phyloP scores from a whole-genome alignment of 164 flowering plant species.

The Vitis riparia region DNA sequence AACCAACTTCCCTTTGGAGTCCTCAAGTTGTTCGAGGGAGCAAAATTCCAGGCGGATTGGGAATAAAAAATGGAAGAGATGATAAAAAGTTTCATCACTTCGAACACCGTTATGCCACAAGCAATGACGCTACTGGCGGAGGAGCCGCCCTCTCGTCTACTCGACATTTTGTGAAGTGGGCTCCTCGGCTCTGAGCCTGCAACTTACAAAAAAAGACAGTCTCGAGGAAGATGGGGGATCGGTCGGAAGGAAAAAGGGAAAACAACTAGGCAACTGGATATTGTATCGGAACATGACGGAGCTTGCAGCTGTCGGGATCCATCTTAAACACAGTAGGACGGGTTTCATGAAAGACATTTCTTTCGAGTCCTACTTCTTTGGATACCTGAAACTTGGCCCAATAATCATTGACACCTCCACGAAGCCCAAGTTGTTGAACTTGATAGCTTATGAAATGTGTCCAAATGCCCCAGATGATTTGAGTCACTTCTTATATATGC shows the following conservation, averaged over 20 bases:
- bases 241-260: too few relatives aligned
- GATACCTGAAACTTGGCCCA: slow-evolving; percentile 1
- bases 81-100: neutral
- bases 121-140: too few relatives aligned
- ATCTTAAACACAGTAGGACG: neutral
- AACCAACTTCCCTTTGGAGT: slow-evolving; percentile 10
- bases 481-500: slow-evolving; percentile 12
- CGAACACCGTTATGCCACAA: too few relatives aligned
- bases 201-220: too few relatives aligned
- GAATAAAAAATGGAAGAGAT: neutral
- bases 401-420: slow-evolving; percentile 7
- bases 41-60: neutral
- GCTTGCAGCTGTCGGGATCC: slow-evolving; percentile 5
- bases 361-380: neutral
- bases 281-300: neutral
- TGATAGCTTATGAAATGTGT: slow-evolving; percentile 16
- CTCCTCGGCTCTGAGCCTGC: too few relatives aligned
- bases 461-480: neutral
- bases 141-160: too few relatives aligned
- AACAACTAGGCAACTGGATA: neutral
- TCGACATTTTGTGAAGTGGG: too few relatives aligned
- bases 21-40: neutral
- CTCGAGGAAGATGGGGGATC: too few relatives aligned
- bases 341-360: neutral
- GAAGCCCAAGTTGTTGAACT: slow-evolving; percentile 1